Base-by-base conservation (phyloP, 129 eudicot species). In the Flaveria linearis region DNA sequence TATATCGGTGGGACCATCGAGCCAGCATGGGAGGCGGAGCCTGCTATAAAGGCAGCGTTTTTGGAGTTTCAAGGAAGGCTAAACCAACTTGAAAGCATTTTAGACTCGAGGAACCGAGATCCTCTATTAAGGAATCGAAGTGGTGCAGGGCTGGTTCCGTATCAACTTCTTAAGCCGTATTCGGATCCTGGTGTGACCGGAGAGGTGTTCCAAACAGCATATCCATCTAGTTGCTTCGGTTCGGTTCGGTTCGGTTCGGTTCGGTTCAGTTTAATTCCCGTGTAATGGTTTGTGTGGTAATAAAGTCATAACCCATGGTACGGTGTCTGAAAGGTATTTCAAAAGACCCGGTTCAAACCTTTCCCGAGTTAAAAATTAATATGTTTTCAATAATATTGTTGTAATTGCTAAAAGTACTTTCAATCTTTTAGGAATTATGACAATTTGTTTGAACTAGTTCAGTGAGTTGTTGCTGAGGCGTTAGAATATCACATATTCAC, bases 151-250 rank as follows among this genome's bases (percentile, higher is more conserved):
- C 46, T 80, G 71, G 84, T 80, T 80, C 84, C 84, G 9, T 80
- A 80, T 39, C 79, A 75, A 36, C 84, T 80, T 74, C 62, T 80
- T 11, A 80, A 83, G 63, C 87, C 87, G 5, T 80, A 75, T 71
- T 84, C 87, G 0, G 69, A 39, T 3, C 25, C 60, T 5, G 87
- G 87, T 9, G 82, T 84, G 33, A 84, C 87, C 7, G 71, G 10
- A 84, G n/a, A 62, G 87, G 87, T 36, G 87, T 84, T 65, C 84
- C 87, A 20, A 84, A 84, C 47, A 84, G 87, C 71, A 84, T 84
- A 18, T 84, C 87, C 5, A 84, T 84, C 65, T 61, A 80, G 75
- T 12, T 61, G 30, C 15, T 5, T 13, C 13, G 78, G 8, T 33
- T 51, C 20, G 78, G 8, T 33, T 51, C 20, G 6, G 9, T 22